phyloP scores from a whole-genome alignment of 2,329 filamentous ascomycete genomes.

The Sclerotinia sclerotiorum region DNA sequence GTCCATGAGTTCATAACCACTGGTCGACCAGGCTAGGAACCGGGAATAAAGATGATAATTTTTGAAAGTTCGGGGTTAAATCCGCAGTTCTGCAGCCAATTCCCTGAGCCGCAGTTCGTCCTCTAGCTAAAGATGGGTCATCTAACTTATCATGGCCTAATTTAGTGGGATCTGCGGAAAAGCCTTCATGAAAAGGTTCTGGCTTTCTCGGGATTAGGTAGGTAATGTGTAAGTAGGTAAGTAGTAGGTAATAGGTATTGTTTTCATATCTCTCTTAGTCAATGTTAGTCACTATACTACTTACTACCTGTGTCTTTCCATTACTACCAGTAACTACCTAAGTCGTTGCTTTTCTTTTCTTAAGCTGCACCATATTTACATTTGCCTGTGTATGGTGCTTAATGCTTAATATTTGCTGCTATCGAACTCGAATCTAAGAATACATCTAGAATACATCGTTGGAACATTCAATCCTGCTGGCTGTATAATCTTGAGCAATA shows the following conservation, averaged over 20 bases:
- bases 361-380: neutral
- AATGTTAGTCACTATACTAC: neutral
- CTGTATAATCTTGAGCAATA: neutral
- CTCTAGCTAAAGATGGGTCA: neutral
- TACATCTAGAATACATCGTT: neutral
- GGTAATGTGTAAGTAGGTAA: too few species aligned
- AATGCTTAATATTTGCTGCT: neutral
- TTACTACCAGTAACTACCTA: neutral
- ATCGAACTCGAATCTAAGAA: neutral
- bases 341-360: neutral
- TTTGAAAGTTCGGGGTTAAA: neutral
- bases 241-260: too few species aligned
- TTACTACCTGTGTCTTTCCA: neutral
- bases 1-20: too few species aligned
- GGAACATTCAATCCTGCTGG: neutral
- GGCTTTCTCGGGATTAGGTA: neutral
- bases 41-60: conserved; percentile 17
- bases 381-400: neutral
- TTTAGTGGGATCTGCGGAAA: conserved; percentile 5
- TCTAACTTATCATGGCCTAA: conserved; percentile 21
- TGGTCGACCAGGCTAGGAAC: neutral
- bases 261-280: neutral
- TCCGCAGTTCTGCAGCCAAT: conserved; percentile 14
- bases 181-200: neutral
- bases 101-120: too few species aligned